Base-by-base conservation (phyloP, 345 rosid genomes). In the Eucalyptus regnans region DNA sequence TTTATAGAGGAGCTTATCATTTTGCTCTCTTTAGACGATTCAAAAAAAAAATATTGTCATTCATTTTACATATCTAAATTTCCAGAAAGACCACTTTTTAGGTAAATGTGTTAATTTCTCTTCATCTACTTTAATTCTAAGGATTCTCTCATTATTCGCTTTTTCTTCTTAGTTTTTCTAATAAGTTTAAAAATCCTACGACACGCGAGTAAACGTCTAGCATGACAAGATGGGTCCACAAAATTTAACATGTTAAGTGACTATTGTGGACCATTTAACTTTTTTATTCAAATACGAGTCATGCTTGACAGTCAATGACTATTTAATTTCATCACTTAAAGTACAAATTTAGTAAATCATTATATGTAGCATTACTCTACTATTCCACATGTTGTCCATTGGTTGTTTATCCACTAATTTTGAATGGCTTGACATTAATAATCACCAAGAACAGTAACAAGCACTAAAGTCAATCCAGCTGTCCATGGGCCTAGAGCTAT, bases 391-490 rank as follows among this genome's bases (percentile, higher is more conserved):
- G 6, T 46, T 49, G 43, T 85, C n/a, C 25, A 29, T 85, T 27
- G 56, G 86, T 49, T 71, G 58, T 16, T 56, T 89, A 31, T 60
- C 49, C 84, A 41, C 41, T 71, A 23, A 89, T 27, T 83, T 87
- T 18, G 17, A 33, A 58, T 80, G 58, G 49, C 62, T 44, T 71
- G 43, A 33, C 50, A 11, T 16, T 43, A 8, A 33, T 27, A 23
- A 12, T 22, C 52, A 48, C 56, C 18, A 46, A 50, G 23, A 54
- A 44, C 44, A 25, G 31, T 23, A 87, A 11, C 4, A 37, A 41
- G 56, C 83, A 76, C 84, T 7, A 41, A 76, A 76, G 84, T 76
- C 79, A 64, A 60, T 89, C 66, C 90, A 90, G 92, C 92, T 89
- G 89, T 90, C 29, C 48, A 58, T 87, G 93, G 91, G 89, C 90